Conservation (phyloP, 2,329 filamentous ascomycete genomes). For the Penicillium glabrum region DNA sequence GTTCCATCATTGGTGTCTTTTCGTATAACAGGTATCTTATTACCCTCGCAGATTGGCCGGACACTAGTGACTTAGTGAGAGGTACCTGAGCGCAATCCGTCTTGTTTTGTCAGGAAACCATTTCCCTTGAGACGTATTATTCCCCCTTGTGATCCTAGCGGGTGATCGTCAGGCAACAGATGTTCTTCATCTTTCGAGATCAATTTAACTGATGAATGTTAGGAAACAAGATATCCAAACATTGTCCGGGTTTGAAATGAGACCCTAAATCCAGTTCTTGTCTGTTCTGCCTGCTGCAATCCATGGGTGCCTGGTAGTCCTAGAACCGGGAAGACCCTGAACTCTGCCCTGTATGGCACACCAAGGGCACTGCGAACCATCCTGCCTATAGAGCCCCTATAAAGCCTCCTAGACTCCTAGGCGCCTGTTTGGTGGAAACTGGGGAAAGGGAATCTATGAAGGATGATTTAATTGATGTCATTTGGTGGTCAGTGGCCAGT, state of each 20-base stretch:
- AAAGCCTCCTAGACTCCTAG: not conserved
- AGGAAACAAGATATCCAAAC: not conserved
- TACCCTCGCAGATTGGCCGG: not conserved
- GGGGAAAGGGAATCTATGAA: not conserved
- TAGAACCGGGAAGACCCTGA: conserved; percentile 11
- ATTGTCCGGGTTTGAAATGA: not conserved
- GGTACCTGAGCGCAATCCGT: conserved; percentile 2
- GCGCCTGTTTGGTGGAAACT: not conserved
- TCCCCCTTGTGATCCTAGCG: conserved; percentile 13
- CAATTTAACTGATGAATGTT: not conserved
- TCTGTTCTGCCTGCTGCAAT: conserved; percentile 3
- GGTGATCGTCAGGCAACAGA: conserved; percentile 26
- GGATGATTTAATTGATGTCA: conserved; percentile 1
- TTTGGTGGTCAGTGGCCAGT: not conserved
- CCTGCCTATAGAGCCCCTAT: not conserved
- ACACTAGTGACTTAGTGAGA: not conserved
- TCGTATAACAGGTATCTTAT: not conserved
- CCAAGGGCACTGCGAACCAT: not conserved
- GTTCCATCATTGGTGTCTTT: not conserved
- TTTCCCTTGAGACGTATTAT: conserved; percentile 11
- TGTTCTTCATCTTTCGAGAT: not conserved
- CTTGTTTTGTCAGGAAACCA: conserved; percentile 10
- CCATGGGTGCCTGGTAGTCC: conserved; percentile 10
- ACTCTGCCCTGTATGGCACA: conserved; percentile 17
- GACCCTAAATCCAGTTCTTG: not conserved